These are phyloP conservation scores for Kingdonia uniflora DNA, from an alignment of 164 flowering plant genomes.

Conservation along the genomic window DNA sequence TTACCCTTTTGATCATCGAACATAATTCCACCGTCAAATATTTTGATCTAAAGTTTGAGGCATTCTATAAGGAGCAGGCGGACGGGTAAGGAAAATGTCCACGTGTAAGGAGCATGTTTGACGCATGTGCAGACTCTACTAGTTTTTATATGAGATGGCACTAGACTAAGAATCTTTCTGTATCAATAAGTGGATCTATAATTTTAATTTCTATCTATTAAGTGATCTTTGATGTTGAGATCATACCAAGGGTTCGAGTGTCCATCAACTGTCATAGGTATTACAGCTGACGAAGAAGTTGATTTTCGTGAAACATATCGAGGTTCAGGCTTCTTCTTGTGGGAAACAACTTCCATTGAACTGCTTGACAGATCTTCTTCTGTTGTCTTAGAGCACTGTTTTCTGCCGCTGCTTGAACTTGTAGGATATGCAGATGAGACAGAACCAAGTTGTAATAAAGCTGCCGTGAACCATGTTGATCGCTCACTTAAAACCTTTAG, in stretches of 20 bases:
- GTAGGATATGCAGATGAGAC: slow-evolving; percentile 46
- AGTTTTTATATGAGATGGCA: too few relatives aligned
- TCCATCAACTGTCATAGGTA: slow-evolving; percentile 22
- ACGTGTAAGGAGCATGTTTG: too few relatives aligned
- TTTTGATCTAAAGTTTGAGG: too few relatives aligned
- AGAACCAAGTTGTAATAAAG: slow-evolving; percentile 85
- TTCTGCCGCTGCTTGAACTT: slow-evolving; percentile 55
- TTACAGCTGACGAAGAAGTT: slow-evolving; percentile 23
- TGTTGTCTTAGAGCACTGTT: slow-evolving; percentile 60
- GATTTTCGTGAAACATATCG: slow-evolving; percentile 26
- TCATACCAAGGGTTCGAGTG: slow-evolving; percentile 21
- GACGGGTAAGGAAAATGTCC: too few relatives aligned
- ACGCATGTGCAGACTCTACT: too few relatives aligned
- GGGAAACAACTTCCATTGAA: slow-evolving; percentile 33
- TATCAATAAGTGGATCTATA: too few relatives aligned
- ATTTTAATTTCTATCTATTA: too few relatives aligned
- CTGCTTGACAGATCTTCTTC: slow-evolving; percentile 50
- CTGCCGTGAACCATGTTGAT: slow-evolving; percentile 94
- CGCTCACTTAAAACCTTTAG: slow-evolving; percentile 80
- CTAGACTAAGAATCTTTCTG: too few relatives aligned
- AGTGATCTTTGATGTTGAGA: too few relatives aligned
- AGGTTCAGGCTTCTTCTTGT: slow-evolving; percentile 27
- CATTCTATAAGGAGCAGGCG: too few relatives aligned
- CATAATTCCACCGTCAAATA: too few relatives aligned
- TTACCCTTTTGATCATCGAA: too few relatives aligned